Conservation (phyloP, 305 asterid genomes). For the Andrographis paniculata region DNA sequence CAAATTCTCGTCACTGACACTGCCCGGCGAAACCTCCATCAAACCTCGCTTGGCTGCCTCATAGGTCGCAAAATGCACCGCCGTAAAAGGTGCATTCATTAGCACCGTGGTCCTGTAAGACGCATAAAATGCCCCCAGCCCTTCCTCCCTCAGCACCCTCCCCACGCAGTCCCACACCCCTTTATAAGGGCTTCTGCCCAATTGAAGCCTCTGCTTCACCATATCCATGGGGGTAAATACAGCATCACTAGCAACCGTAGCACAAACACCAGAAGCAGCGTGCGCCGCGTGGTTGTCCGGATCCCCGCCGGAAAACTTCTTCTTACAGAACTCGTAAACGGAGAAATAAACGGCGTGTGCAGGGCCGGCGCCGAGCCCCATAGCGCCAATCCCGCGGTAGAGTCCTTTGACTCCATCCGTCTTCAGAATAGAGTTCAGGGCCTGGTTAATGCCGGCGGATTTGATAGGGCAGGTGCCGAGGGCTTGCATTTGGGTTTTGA, state of each 20-base stretch:
- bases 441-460: conserved; percentile 51
- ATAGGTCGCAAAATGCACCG: conserved; percentile 81
- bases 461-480: conserved; percentile 79
- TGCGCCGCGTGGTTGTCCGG: conserved; percentile 63
- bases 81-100: conserved; percentile 97
- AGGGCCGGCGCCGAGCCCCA: conserved; percentile 97
- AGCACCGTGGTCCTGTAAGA: conserved; percentile 80
- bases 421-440: conserved; percentile 54
- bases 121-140: conserved; percentile 68
- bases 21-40: conserved; percentile 58
- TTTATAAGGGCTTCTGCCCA: conserved; percentile 70
- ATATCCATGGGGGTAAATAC: conserved; percentile 95
- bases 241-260: conserved; percentile 86
- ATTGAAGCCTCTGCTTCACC: conserved; percentile 95
- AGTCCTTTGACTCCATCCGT: conserved; percentile 63
- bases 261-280: conserved; percentile 75
- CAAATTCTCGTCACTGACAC: conserved; percentile 56
- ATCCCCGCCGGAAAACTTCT: conserved; percentile 55
- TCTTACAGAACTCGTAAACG: conserved; percentile 71
- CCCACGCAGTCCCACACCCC: conserved; percentile 77
- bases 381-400: conserved; percentile 90
- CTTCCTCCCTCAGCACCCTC: conserved; percentile 78
- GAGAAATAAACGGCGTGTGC: conserved; percentile 94
- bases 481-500: conserved; percentile 94
- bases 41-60: conserved; percentile 82